Percentiles rank a stretch among this genome's conserved stretches.
These are phyloP conservation scores for Zasmidium angulare DNA, from an alignment of 2,329 filamentous ascomycete species.

Conservation along the genomic window DNA sequence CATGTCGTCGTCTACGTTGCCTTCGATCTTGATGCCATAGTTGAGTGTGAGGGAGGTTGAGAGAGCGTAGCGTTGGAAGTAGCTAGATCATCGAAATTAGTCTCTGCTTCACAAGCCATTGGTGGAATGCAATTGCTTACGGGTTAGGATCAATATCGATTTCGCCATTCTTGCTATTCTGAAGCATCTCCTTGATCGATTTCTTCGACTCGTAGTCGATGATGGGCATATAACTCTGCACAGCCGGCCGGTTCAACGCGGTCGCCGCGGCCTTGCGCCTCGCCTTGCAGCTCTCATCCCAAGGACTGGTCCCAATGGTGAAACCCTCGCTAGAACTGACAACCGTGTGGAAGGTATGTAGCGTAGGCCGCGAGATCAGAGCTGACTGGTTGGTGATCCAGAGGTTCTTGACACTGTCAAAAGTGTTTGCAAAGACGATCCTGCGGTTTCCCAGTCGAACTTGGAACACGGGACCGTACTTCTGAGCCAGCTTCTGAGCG, in stretches of 20 bases:
- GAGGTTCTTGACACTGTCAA: slow-evolving; percentile 69
- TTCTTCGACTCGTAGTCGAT: slow-evolving; percentile 73
- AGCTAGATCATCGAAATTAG: slow-evolving; percentile 32
- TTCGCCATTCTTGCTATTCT: slow-evolving; percentile 62
- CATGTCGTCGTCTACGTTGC: slow-evolving; percentile 65
- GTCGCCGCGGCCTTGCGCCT: slow-evolving; percentile 77
- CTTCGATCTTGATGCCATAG: slow-evolving; percentile 74
- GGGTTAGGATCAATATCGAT: slow-evolving; percentile 68
- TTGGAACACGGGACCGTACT: slow-evolving; percentile 52
- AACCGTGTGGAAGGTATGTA: slow-evolving; percentile 80
- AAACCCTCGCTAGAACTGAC: slow-evolving; percentile 75
- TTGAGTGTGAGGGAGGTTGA: slow-evolving; percentile 77
- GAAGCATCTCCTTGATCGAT: slow-evolving; percentile 70
- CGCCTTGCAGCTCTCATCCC: slow-evolving; percentile 77
- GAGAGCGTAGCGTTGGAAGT: slow-evolving; percentile 73
- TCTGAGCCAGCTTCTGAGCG: slow-evolving; percentile 47
- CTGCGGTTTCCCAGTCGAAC: slow-evolving; percentile 65
- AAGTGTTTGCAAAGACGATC: slow-evolving; percentile 76
- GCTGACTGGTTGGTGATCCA: slow-evolving; percentile 79
- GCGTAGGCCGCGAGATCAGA: slow-evolving; percentile 72
- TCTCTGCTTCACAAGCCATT: no score
- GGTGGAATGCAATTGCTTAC: background rate
- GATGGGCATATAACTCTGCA: slow-evolving; percentile 78
- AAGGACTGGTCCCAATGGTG: slow-evolving; percentile 80
- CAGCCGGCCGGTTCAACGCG: slow-evolving; percentile 72